Evolutionary conservation across 164 flowering plant genomes (phyloP).

Genomic region (Umbellularia californica): DNA sequence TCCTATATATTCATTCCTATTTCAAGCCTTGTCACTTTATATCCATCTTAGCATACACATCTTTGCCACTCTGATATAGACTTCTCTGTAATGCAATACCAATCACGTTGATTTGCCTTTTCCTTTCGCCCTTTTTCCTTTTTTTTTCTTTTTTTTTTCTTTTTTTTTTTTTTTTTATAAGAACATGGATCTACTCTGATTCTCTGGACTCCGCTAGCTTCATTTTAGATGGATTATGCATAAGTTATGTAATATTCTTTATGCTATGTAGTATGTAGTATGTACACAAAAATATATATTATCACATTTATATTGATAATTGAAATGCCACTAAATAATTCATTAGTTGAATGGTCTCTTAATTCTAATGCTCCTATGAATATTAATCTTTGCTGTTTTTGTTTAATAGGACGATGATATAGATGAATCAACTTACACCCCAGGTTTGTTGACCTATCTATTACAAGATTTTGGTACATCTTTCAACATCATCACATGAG

Average conservation of each 20-base stretch:
- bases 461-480: background rate
- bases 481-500: background rate
- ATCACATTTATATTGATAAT: background rate
- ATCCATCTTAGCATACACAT: too few species aligned
- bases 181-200: background rate
- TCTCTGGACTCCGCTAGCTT: background rate
- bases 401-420: slow-evolving; percentile 71
- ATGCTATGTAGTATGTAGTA: background rate
- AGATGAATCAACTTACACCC: slow-evolving; percentile 41
- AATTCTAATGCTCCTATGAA: slow-evolving; percentile 7
- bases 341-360: background rate
- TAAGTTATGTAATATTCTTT: background rate
- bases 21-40: too few species aligned
- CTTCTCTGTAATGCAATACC: too few species aligned
- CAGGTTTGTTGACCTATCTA: slow-evolving; percentile 43
- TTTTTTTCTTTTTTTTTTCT: too few species aligned
- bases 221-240: background rate
- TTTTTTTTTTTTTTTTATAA: too few species aligned
- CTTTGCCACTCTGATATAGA: too few species aligned
- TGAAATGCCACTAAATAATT: background rate
- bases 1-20: too few species aligned
- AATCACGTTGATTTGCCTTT: too few species aligned
- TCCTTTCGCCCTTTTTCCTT: too few species aligned
- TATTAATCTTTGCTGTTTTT: slow-evolving; percentile 13
- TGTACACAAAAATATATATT: background rate